Conservation (phyloP, 176 grass and related monocot genomes). For the Eragrostis nindensis region DNA sequence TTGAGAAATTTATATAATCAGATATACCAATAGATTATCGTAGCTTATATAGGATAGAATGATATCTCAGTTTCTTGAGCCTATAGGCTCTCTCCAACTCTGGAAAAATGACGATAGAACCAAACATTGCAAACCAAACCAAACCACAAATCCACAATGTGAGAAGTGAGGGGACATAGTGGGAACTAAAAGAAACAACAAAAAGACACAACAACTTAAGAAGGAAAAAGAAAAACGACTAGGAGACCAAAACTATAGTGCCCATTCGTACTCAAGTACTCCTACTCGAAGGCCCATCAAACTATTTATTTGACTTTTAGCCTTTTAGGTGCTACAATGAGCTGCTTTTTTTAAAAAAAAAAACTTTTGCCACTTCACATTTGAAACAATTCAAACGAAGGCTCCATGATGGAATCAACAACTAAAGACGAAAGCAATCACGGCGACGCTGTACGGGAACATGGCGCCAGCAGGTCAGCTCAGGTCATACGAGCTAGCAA, state of each 20-base stretch:
- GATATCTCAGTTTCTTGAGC: neutral
- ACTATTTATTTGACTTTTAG: neutral
- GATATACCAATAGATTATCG: neutral
- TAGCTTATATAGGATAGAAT: neutral
- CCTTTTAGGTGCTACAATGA: neutral
- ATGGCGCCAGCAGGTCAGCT: slow-evolving; percentile 7
- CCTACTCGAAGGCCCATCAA: slow-evolving; percentile 9
- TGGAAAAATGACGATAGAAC: slow-evolving; percentile 8
- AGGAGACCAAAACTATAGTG: neutral
- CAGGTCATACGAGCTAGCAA: neutral
- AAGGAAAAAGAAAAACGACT: neutral
- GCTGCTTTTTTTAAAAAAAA: slow-evolving; percentile 2
- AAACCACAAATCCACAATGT: neutral
- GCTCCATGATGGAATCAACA: slow-evolving; percentile 40
- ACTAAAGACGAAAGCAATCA: slow-evolving; percentile 46
- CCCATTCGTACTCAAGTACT: neutral
- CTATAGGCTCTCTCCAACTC: neutral
- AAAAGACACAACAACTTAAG: neutral
- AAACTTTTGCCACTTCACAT: slow-evolving; percentile 32
- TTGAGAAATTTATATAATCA: neutral
- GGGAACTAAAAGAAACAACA: neutral
- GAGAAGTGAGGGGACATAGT: neutral
- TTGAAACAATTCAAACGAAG: neutral
- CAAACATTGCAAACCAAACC: neutral
- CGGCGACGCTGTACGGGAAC: slow-evolving; percentile 24